Base-by-base conservation (phyloP, 495 filamentous ascomycete species). In the Trichoderma reesei region DNA sequence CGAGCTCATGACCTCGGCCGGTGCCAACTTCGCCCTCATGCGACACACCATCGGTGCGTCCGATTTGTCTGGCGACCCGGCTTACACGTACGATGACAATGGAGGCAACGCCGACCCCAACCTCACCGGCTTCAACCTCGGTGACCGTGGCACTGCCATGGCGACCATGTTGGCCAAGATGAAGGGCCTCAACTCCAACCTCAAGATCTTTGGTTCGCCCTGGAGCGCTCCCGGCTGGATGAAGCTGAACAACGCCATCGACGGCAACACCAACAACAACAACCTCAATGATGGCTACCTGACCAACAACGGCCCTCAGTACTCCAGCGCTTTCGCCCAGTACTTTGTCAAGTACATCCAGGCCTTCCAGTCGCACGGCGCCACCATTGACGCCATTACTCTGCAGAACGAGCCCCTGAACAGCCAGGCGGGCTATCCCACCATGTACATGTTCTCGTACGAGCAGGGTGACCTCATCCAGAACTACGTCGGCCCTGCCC, bases 201-300 rank as follows among this genome's bases (percentile, higher is more conserved):
- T 73, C 5, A 75, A 69, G 1, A 75, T 84, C 39, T 67, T 84
- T 36, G 82, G 82, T 2, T 78, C 80, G 11, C 72, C 80, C 0
- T 85, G 83, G 83, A 79, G 75, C 51, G 71, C 80, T 0, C 83
- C 83, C 0, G 82, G 78, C 0, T 85, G 83, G 82, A 85, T 85
- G 82, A 83, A 85, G 68, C 64, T 81, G 31, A 81, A 83, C 62
- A 72, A 75, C 31, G 79, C 77, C 61, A 74, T 83, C 14, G 73
- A 76, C 9, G 51, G 51, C 51, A 56, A 56, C 51, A 56, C 51
- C 26, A 56, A 34, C 51, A 56, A 56, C 51, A 85, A 85, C 66
- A 78, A 78, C 64, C 72, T 85, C 34, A 79, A 85, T 67, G 71
- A 76, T 60, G 72, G 75, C 33, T 83, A 83, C 67, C 72, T 56